Evolutionary conservation across 176 grass and related monocot species (phyloP).

Genomic region (Tillandsia leiboldiana): DNA sequence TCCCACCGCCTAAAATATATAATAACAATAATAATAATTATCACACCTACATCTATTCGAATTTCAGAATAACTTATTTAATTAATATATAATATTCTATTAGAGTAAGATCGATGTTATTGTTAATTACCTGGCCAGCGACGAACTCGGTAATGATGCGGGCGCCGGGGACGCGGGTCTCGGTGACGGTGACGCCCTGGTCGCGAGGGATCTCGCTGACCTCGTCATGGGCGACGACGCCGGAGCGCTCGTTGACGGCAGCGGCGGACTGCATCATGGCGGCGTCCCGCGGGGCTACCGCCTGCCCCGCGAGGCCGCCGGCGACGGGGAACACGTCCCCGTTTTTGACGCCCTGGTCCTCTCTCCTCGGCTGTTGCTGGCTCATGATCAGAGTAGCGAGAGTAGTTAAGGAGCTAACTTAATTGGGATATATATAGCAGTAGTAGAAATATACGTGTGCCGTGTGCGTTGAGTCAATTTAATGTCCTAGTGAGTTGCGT

Average conservation of each 20-base stretch:
- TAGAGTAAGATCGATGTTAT: too few species aligned
- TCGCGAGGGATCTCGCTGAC: slow-evolving; percentile 15
- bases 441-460: too few species aligned
- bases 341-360: slow-evolving; percentile 29
- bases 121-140: slow-evolving; percentile 32
- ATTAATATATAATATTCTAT: too few species aligned
- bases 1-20: slow-evolving; percentile 17
- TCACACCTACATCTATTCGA: too few species aligned
- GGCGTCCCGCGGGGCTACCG: slow-evolving; percentile 44
- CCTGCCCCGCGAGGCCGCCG: slow-evolving; percentile 26
- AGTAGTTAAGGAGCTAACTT: too few species aligned
- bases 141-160: slow-evolving; percentile 47
- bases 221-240: slow-evolving; percentile 25
- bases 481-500: too few species aligned
- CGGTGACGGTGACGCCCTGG: slow-evolving; percentile 33
- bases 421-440: too few species aligned
- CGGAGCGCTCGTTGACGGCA: slow-evolving; percentile 25
- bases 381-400: slow-evolving; percentile 24
- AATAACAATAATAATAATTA: background rate
- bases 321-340: slow-evolving; percentile 47
- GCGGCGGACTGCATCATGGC: slow-evolving; percentile 45
- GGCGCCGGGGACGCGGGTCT: slow-evolving; percentile 26
- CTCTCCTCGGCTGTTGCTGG: slow-evolving; percentile 41
- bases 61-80: too few species aligned
- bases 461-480: too few species aligned